These are phyloP conservation scores for Saturnispora saitoi DNA, from an alignment of 805 yeast species.

Conservation along the genomic window DNA sequence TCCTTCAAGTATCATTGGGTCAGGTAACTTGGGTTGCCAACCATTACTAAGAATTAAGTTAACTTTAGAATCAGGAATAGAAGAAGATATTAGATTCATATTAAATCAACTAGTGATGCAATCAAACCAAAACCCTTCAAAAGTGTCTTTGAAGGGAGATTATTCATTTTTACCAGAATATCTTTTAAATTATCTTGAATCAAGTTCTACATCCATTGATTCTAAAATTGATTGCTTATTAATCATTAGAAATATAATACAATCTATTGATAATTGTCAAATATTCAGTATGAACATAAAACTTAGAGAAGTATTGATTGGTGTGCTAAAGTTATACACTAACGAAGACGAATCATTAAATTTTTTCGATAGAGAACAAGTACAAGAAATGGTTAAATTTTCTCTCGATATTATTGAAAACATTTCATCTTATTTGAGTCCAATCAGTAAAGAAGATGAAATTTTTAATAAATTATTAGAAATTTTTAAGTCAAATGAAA, in stretches of 20 bases:
- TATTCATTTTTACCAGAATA: slow-evolving; percentile 34
- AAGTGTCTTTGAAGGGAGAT: slow-evolving; percentile 33
- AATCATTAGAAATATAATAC: slow-evolving; percentile 71
- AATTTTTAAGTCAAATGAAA: slow-evolving; percentile 45
- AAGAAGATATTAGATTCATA: slow-evolving; percentile 66
- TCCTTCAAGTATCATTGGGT: slow-evolving; percentile 28
- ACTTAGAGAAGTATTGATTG: slow-evolving; percentile 33
- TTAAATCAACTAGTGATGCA: slow-evolving; percentile 43
- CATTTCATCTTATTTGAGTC: slow-evolving; percentile 71
- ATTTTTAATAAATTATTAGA: slow-evolving; percentile 49
- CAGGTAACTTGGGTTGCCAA: slow-evolving; percentile 46
- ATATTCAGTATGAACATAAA: slow-evolving; percentile 47
- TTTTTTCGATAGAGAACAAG: slow-evolving; percentile 22
- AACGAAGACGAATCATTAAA: slow-evolving; percentile 8
- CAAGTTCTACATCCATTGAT: slow-evolving; percentile 21
- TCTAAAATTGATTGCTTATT: slow-evolving; percentile 43
- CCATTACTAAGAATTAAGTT: slow-evolving; percentile 58
- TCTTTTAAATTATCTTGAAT: slow-evolving; percentile 17
- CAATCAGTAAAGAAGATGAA: slow-evolving; percentile 62
- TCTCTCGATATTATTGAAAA: slow-evolving; percentile 77
- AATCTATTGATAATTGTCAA: slow-evolving; percentile 77
- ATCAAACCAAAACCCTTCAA: slow-evolving; percentile 33
- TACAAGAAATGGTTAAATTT: slow-evolving; percentile 56
- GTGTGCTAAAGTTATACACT: slow-evolving; percentile 33
- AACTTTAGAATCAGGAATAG: slow-evolving; percentile 59